Conservation (phyloP, 2,329 filamentous ascomycete genomes). For the Sporothrix inflata region DNA sequence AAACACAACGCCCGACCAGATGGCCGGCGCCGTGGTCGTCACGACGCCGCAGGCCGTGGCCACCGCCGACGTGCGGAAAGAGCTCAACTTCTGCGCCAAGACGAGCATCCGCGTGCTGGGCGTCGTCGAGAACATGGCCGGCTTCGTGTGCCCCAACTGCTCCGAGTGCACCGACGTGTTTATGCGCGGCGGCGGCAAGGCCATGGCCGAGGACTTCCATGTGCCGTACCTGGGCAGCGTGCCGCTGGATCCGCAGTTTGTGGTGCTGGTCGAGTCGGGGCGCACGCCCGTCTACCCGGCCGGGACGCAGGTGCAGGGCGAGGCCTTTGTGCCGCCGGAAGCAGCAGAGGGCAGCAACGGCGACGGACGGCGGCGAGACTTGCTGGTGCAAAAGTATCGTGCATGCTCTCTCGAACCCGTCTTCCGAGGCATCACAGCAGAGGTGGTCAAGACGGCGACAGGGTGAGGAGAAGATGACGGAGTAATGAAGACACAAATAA, state of each 20-base stretch:
- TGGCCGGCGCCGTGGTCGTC: conserved; percentile 88
- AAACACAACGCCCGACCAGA: conserved; percentile 64
- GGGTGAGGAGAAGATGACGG: background rate
- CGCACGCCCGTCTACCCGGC: conserved; percentile 67
- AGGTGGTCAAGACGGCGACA: conserved; percentile 46
- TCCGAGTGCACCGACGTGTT: conserved; percentile 92
- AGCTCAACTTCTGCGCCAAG: conserved; percentile 90
- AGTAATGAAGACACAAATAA: background rate
- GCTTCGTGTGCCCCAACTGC: conserved; percentile 80
- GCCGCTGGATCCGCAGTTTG: conserved; percentile 92
- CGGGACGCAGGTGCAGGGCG: conserved; percentile 65
- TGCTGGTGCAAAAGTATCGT: conserved; percentile 72
- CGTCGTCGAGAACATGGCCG: conserved; percentile 96
- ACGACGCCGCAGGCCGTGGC: conserved; percentile 95
- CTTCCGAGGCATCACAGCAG: conserved; percentile 66
- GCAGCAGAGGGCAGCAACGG: background rate
- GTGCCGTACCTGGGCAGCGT: conserved; percentile 85
- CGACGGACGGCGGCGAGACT: conserved; percentile 34
- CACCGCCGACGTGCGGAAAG: conserved; percentile 91
- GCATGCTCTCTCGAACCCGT: conserved; percentile 71
- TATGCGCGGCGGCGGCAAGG: conserved; percentile 82
- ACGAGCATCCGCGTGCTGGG: conserved; percentile 79
- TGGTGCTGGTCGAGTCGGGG: conserved; percentile 79
- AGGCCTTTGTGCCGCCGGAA: conserved; percentile 49
- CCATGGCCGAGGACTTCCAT: conserved; percentile 84